Base-by-base conservation (phyloP, 108 stramenopile genomes). In the Ochromonas danica region DNA sequence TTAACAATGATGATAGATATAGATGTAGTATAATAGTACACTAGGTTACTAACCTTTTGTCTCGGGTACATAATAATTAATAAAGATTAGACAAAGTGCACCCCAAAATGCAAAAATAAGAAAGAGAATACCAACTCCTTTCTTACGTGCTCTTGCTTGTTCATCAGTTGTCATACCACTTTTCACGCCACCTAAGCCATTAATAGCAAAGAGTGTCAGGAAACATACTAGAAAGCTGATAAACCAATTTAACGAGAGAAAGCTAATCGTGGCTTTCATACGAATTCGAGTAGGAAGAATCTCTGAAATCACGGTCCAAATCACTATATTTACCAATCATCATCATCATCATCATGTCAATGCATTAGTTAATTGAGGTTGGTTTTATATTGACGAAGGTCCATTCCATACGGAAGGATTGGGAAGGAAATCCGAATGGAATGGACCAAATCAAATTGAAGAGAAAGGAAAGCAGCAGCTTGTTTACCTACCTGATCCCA, bases 221-320 rank as follows among this genome's bases (percentile, higher is more conserved):
- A n/a, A n/a, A n/a, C n/a, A n/a, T n/a, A 80, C 45, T 22, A 36
- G 25, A 39, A 70, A 25, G 40, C 79, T 81, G 0, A 77, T 40
- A 35, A 63, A 35, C 82, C 82, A 85, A 78, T 85, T 85, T 39
- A 71, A 22, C 1, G 81, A 40, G 33, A 81, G 62, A 71, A 82
- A 83, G 43, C 83, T 31, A 43, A 42, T 60, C 2, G 78, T 78
- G 27, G 83, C 85, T 31, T 81, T 83, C 39, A 60, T 36, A 25
- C 85, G 80, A 65, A 85, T 78, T 41, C 60, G 33, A 39, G 85
- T 84, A 2, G 85, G 82, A 1, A 85, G 65, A 35, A 85, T 72
- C 83, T 85, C 85, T 33, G 80, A 42, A 30, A 85, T 51, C 31
- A 85, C 30, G 25, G 81, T 45, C 80, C 83, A 85, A 43, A 39